phyloP scores from a whole-genome alignment of 1,139 yeast species.

The Lodderomyces elongisporus region DNA sequence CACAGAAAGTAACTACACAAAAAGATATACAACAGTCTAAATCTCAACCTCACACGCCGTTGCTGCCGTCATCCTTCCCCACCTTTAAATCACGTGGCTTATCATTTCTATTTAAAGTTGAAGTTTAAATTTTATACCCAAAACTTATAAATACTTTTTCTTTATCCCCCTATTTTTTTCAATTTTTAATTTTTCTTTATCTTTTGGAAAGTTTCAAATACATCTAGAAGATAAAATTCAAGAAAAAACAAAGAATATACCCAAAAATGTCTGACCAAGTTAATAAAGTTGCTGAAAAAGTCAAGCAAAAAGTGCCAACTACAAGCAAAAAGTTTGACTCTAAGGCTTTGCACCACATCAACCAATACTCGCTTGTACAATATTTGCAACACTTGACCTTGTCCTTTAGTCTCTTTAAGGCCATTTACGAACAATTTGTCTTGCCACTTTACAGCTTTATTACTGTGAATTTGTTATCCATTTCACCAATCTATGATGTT shows the following conservation, averaged over 20 bases:
- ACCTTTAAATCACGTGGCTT: no score
- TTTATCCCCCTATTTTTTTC: not conserved
- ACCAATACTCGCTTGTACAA: constrained; percentile 28
- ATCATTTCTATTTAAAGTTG: not conserved
- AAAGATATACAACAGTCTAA: no score
- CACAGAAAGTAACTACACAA: not conserved
- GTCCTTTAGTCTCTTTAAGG: constrained; percentile 22
- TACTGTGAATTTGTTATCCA: constrained; percentile 20
- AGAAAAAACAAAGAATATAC: not conserved
- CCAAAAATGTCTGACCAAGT: constrained; percentile 11
- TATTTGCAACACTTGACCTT: constrained; percentile 20
- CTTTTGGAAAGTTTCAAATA: no score
- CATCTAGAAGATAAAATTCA: no score
- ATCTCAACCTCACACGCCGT: no score
- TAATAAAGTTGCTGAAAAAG: constrained; percentile 7
- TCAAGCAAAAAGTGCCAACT: constrained; percentile 8
- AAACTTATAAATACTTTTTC: no score
- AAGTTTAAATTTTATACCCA: not conserved
- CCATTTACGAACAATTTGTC: constrained; percentile 18
- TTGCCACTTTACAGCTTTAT: constrained; percentile 15
- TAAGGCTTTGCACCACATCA: constrained; percentile 31
- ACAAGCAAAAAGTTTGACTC: constrained; percentile 22
- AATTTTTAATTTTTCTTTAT: not conserved
- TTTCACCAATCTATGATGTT: constrained; percentile 21
- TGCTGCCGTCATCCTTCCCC: no score